Conservation (phyloP, 805 yeast species). For the Lachancea kluyveri region DNA sequence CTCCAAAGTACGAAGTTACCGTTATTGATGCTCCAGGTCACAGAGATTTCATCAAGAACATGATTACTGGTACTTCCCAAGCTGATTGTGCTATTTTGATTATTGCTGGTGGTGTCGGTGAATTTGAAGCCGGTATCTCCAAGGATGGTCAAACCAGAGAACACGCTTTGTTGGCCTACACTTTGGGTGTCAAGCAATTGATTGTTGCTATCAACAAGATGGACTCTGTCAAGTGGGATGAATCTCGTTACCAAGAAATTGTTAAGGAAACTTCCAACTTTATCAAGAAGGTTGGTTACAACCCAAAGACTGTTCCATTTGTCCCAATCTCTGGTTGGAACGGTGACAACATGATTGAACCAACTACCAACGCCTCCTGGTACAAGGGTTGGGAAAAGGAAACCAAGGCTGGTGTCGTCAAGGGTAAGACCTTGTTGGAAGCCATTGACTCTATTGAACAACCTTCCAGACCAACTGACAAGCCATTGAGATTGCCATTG, state of each 20-base stretch:
- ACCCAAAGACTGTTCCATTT: conserved; percentile 76
- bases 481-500: conserved; percentile 84
- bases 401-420: conserved; percentile 61
- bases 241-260: conserved; percentile 74
- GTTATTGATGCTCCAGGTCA: conserved; percentile 96
- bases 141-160: conserved; percentile 94
- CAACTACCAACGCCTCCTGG: conserved; percentile 80
- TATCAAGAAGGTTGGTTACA: conserved; percentile 82
- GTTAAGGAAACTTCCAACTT: conserved; percentile 70
- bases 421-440: conserved; percentile 80
- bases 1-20: conserved; percentile 83
- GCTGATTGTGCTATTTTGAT: conserved; percentile 89
- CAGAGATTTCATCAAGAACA: conserved; percentile 94
- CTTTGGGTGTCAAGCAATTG: conserved; percentile 82
- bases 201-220: conserved; percentile 91
- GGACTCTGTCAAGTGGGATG: conserved; percentile 89
- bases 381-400: conserved; percentile 81
- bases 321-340: conserved; percentile 90
- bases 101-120: conserved; percentile 90
- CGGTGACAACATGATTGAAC: conserved; percentile 90
- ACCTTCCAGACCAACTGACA: conserved; percentile 75
- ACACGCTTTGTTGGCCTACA: conserved; percentile 86
- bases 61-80: conserved; percentile 93
- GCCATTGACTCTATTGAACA: conserved; percentile 81
- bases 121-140: conserved; percentile 93